Conservation (phyloP, 352 stramenopile species). For the Globisporangium orthogonon region DNA sequence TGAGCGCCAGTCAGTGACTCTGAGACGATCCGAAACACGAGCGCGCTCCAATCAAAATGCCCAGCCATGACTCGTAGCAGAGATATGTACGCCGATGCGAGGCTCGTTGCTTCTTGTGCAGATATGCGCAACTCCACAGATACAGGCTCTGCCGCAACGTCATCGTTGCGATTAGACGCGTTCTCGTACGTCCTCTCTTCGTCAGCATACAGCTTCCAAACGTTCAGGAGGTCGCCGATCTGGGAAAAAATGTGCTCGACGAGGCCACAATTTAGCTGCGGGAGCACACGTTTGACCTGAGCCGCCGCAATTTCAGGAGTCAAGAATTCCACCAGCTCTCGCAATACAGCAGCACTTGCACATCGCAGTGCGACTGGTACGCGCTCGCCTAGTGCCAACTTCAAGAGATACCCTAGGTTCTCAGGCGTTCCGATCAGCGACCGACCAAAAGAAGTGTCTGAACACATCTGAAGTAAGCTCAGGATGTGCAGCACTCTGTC, state of each 20-base stretch:
- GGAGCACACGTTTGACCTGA: constrained; percentile 26
- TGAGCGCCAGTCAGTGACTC: constrained; percentile 8
- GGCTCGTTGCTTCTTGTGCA: constrained; percentile 29
- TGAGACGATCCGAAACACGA: constrained; percentile 23
- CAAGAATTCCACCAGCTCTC: constrained; percentile 30
- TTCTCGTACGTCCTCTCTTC: constrained; percentile 5
- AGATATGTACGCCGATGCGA: constrained; percentile 39
- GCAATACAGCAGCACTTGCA: constrained; percentile 36
- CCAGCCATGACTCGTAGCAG: constrained; percentile 30
- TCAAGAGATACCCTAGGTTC: constrained; percentile 57
- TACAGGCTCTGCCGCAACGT: not conserved
- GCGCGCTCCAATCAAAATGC: constrained; percentile 24
- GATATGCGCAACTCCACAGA: constrained; percentile 37
- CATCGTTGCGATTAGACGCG: not conserved
- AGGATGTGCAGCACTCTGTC: constrained; percentile 66
- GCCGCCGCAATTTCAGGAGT: constrained; percentile 26
- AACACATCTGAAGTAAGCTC: constrained; percentile 52
- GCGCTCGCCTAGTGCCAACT: constrained; percentile 42
- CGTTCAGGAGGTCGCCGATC: constrained; percentile 27
- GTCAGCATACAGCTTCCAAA: constrained; percentile 33
- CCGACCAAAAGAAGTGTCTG: constrained; percentile 44
- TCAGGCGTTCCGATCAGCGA: constrained; percentile 45
- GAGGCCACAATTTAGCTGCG: constrained; percentile 18
- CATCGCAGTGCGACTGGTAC: constrained; percentile 43
- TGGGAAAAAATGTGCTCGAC: constrained; percentile 30